Evolutionary conservation across 805 yeast genomes (phyloP), one percentile per base, ranked within the genome.

Genomic region (Yarrowia divulgata): DNA sequence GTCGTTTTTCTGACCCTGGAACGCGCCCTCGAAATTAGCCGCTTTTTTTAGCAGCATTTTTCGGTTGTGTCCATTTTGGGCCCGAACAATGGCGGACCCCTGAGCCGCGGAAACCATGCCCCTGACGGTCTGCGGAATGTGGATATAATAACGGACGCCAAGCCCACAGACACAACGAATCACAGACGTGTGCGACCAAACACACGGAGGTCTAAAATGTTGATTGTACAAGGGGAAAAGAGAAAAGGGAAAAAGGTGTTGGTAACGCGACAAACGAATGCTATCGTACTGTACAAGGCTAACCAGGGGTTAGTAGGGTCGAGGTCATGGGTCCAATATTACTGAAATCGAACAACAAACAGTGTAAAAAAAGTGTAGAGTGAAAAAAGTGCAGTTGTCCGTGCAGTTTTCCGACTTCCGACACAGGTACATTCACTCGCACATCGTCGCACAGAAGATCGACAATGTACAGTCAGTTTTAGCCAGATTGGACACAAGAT

Each of bases 111-210:
- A 49, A 49, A 34, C 29, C 29, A 34, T 52, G 57, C 57, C 42
- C 42, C 57, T 52, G 55, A 49, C 55, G 32, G 39, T 1, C 48
- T n/a, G 39, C 18, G 57, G 57, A 52, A 52, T 52, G 57, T 34
- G 19, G 8, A 29, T 48, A 16, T 13, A 49, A 49, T 32, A 49
- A 3, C 10, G 37, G 29, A 23, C 32, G 54, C 54, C 54, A 49
- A 49, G 54, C 43, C 16, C 32, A 13, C 7, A 29, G 48, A 29
- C 19, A 10, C 48, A 19, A 45, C 48, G 48, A 45, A 45, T 45
- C 48, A 45, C 29, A 42, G 45, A 8, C 40, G 16, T 39, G 40
- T 10, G 50, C n/a, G 34, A 23, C 34, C 50, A 16, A 23, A 23
- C 29, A 23, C 29, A 23, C 2, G 29, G 29, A 23, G 29, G 29